Evolutionary conservation across 176 grass and related monocot genomes (phyloP), one percentile per base, ranked within the genome.

Genomic region (Zoysia japonica): DNA sequence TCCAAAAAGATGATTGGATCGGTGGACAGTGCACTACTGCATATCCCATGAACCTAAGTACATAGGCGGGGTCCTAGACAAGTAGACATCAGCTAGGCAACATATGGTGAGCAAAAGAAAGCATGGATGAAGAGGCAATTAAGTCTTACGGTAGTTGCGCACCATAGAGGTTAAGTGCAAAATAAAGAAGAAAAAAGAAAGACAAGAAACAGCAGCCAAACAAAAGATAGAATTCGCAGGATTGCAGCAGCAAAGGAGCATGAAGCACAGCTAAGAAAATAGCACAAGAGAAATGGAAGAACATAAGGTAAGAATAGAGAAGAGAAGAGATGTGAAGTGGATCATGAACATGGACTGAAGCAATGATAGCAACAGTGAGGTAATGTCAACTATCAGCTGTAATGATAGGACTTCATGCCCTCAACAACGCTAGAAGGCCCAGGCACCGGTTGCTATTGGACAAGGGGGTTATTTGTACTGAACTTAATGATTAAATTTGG

Each of bases 1-100:
- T 53, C 64, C 37, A 78, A 78, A 54, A 67, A 67, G 10, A 28
- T 19, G 15, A 67, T 78, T 67, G 62, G 17, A 10, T 42, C 14
- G 36, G 47, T 66, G 15, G 37, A 6, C 12, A 52, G 51, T 38
- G 76, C 7, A 64, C 50, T 15, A 78, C 51, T 5, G 14, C 61
- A 49, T 42, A 49, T 40, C 45, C 20, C 20, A 70, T 36, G 47
- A 44, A 14, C 14, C 51, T n/a, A 74, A 74, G 8, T 50, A 73
- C 5, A 28, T 40, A 72, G 8, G 48, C 17, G 48, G 5, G 20
- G 19, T 19, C 28, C 47, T 38, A 55, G 14, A 13, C 48, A 55
- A 11, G 28, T 38, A 55, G 14, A 13, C 48, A 55, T 72, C 70
- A 37, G 13, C 14, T 36, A 72, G 13, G 50, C 36, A 54, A 2